A percentile compares a stretch with the other conserved stretches of the same genome.
Conservation (phyloP, 2,329 filamentous ascomycete species). For the Alternaria dauci region DNA sequence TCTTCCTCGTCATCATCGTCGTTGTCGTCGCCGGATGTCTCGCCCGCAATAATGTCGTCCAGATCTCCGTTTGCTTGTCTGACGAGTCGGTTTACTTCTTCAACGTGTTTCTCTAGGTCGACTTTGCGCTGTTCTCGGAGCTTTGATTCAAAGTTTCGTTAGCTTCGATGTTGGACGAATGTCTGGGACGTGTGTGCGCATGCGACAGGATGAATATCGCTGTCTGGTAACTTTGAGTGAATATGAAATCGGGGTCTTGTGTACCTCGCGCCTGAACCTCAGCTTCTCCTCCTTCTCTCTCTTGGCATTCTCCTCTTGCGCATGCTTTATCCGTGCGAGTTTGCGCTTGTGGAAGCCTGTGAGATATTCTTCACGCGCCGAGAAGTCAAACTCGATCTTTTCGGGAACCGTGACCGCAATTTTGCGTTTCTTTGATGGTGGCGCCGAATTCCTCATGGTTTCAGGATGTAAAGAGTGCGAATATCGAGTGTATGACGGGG, state of each 20-base stretch:
- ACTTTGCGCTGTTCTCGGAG: slow-evolving; percentile 81
- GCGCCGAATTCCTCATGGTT: slow-evolving; percentile 25
- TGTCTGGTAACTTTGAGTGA: not conserved
- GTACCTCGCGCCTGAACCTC: slow-evolving; percentile 76
- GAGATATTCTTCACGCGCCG: slow-evolving; percentile 83
- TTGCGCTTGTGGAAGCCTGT: slow-evolving; percentile 98
- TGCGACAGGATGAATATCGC: not conserved
- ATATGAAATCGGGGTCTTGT: slow-evolving; percentile 17
- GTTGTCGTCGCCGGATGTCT: slow-evolving; percentile 38
- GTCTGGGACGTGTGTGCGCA: not conserved
- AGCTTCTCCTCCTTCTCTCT: slow-evolving; percentile 80
- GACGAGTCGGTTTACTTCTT: slow-evolving; percentile 75
- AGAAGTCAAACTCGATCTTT: slow-evolving; percentile 84
- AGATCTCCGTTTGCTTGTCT: slow-evolving; percentile 63
- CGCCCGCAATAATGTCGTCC: slow-evolving; percentile 43
- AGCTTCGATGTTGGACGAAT: not conserved
- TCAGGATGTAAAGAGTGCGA: not conserved
- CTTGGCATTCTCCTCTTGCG: slow-evolving; percentile 81
- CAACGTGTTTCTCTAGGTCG: slow-evolving; percentile 83
- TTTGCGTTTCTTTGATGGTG: slow-evolving; percentile 46
- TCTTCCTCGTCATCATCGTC: slow-evolving; percentile 53
- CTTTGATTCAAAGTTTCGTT: slow-evolving; percentile 57
- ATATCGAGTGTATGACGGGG: not conserved
- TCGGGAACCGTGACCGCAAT: slow-evolving; percentile 64
- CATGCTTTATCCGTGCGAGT: slow-evolving; percentile 80